Conservation (phyloP, 2,329 filamentous ascomycete species). For the Dryadomyces quercus-mongolicae region DNA sequence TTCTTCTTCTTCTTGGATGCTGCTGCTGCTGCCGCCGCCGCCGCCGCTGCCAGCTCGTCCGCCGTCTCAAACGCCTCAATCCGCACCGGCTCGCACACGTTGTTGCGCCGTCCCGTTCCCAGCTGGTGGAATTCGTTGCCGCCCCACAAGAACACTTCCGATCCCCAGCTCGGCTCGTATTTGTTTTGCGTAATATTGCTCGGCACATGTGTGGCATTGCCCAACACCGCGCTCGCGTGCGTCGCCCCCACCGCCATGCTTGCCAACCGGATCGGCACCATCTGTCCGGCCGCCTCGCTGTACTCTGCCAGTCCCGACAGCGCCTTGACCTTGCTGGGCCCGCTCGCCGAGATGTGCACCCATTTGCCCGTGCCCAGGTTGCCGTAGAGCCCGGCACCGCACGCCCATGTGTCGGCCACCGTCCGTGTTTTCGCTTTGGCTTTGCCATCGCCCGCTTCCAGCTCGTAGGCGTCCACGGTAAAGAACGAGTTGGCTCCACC, state of each 20-base stretch:
- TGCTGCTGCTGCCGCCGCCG: neutral
- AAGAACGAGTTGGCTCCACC: constrained; percentile 84
- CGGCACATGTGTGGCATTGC: constrained; percentile 60
- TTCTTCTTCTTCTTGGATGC: neutral
- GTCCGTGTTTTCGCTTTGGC: neutral
- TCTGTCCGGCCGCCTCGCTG: constrained; percentile 56
- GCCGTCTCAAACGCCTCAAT: constrained; percentile 58
- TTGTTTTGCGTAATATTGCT: constrained; percentile 26
- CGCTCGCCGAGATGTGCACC: constrained; percentile 68
- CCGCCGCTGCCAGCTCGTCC: neutral
- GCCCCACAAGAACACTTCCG: constrained; percentile 86
- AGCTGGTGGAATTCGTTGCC: constrained; percentile 91
- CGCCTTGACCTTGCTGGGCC: constrained; percentile 67
- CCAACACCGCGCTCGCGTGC: constrained; percentile 73
- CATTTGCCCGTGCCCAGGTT: constrained; percentile 75
- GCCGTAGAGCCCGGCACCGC: constrained; percentile 76
- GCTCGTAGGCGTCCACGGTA: constrained; percentile 53
- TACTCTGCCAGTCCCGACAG: constrained; percentile 81
- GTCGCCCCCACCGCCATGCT: constrained; percentile 64
- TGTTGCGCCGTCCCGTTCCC: constrained; percentile 80
- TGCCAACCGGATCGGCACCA: constrained; percentile 67
- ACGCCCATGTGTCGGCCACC: constrained; percentile 73
- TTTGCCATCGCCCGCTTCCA: too few relatives aligned
- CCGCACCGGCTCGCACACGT: constrained; percentile 62
- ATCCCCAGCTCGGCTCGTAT: constrained; percentile 76